Conservation (phyloP, 805 yeast species). For the Teunomyces aglyptinius region DNA sequence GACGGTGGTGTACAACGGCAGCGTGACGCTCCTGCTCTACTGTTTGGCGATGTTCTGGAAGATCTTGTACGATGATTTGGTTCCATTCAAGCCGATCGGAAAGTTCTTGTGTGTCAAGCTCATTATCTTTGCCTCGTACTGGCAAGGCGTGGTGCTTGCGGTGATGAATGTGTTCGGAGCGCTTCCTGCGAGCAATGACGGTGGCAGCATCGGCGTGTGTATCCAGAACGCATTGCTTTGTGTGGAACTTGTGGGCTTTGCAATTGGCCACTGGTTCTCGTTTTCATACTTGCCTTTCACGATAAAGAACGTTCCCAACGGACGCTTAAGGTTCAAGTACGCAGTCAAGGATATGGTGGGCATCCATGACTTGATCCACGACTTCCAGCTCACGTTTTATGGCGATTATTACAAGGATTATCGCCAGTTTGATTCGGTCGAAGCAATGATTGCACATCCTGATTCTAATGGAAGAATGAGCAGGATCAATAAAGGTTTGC, state of each 20-base stretch:
- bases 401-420: conserved; percentile 75
- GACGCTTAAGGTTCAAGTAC: conserved; percentile 55
- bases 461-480: conserved; percentile 61
- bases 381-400: conserved; percentile 66
- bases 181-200: conserved; percentile 28
- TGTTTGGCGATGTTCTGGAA: conserved; percentile 90
- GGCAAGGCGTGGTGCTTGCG: conserved; percentile 80
- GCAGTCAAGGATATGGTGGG: conserved; percentile 81
- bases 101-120: conserved; percentile 90
- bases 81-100: conserved; percentile 83
- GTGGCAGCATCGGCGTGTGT: conserved; percentile 48
- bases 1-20: conserved; percentile 68
- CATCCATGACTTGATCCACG: conserved; percentile 71
- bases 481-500: conserved; percentile 75
- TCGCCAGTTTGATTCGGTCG: conserved; percentile 78
- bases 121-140: conserved; percentile 94
- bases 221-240: conserved; percentile 81
- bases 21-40: conserved; percentile 80
- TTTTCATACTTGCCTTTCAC: conserved; percentile 77
- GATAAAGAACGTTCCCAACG: conserved; percentile 58
- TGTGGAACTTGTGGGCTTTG: conserved; percentile 80
- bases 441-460: conserved; percentile 66
- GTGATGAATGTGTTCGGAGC: conserved; percentile 49
- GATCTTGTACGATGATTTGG: conserved; percentile 74
- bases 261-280: conserved; percentile 84